Evolutionary conservation across 1,284 basidiomycete species (phyloP).

Genomic region (Tetrapyrgos nigripes): DNA sequence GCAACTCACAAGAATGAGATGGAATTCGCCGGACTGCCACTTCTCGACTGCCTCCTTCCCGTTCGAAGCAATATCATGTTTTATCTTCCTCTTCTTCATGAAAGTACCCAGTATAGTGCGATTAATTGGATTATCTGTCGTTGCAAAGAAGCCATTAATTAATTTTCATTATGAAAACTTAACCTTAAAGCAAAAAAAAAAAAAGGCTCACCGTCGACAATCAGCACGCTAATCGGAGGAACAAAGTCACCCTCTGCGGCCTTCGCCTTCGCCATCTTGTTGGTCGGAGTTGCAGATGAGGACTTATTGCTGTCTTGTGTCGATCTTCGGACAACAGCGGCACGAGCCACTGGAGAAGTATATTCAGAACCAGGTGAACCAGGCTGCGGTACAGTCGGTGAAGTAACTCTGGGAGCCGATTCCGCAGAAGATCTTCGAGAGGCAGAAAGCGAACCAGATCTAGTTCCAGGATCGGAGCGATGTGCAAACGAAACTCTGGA

Average conservation of each 20-base stretch:
- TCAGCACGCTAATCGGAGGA: slow-evolving; percentile 94
- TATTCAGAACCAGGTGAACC: slow-evolving; percentile 1
- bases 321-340: not conserved
- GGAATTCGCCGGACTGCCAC: slow-evolving; percentile 94
- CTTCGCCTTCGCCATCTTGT: slow-evolving; percentile 36
- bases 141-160: slow-evolving; percentile 2
- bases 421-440: not conserved
- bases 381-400: slow-evolving; percentile 2
- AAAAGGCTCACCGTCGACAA: slow-evolving; percentile 83
- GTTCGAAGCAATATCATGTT: slow-evolving; percentile 94
- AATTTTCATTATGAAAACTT: not conserved
- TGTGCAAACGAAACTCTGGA: not conserved
- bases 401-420: not conserved
- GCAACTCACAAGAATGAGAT: slow-evolving; percentile 86
- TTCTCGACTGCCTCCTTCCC: slow-evolving; percentile 96
- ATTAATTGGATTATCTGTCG: slow-evolving; percentile 96
- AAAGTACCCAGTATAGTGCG: slow-evolving; percentile 96
- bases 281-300: slow-evolving; percentile 21
- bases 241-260: slow-evolving; percentile 63
- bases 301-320: slow-evolving; percentile 4
- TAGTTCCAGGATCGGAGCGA: not conserved
- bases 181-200: slow-evolving; percentile 8
- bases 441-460: not conserved
- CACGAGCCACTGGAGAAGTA: not conserved
- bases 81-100: slow-evolving; percentile 96